Conservation (phyloP, 768 basidiomycete genomes). For the Tricholoma bakamatsutake region DNA sequence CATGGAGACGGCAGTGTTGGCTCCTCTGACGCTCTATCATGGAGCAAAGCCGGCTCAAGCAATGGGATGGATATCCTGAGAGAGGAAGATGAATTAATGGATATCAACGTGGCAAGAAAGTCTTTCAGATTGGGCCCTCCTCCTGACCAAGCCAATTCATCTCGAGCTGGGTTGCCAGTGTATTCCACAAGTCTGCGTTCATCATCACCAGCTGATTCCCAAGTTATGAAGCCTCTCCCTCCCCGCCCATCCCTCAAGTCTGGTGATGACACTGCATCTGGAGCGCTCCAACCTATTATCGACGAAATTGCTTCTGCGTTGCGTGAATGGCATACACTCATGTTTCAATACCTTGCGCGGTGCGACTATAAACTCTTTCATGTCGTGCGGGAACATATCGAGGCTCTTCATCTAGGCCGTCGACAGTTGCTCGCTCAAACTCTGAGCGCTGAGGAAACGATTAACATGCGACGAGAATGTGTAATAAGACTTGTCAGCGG, state of each 20-base stretch:
- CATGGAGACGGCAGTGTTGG: constrained; percentile 32
- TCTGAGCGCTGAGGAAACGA: constrained; percentile 81
- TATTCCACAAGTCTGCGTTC: constrained; percentile 76
- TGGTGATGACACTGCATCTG: constrained; percentile 87
- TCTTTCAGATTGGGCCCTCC: constrained; percentile 71
- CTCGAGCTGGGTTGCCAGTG: constrained; percentile 65
- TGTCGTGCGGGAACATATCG: constrained; percentile 82
- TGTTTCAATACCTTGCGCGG: constrained; percentile 86
- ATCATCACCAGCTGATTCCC: constrained; percentile 58
- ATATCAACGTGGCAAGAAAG: constrained; percentile 36
- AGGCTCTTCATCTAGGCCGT: constrained; percentile 86
- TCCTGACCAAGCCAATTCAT: constrained; percentile 68
- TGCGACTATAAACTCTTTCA: constrained; percentile 90
- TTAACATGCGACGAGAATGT: constrained; percentile 76
- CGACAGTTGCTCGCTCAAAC: constrained; percentile 86
- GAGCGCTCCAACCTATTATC: constrained; percentile 80
- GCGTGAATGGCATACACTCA: constrained; percentile 90
- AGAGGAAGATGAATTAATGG: constrained; percentile 58
- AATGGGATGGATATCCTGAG: constrained; percentile 51
- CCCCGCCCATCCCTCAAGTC: constrained; percentile 93
- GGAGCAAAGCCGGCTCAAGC: constrained; percentile 39
- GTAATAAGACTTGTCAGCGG: constrained; percentile 83
- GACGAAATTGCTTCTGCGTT: constrained; percentile 97
- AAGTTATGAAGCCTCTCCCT: constrained; percentile 66
- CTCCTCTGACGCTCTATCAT: constrained; percentile 40